Evolutionary conservation across 2,329 filamentous ascomycete species (phyloP).

Genomic region (Trichoderma aggressivum): DNA sequence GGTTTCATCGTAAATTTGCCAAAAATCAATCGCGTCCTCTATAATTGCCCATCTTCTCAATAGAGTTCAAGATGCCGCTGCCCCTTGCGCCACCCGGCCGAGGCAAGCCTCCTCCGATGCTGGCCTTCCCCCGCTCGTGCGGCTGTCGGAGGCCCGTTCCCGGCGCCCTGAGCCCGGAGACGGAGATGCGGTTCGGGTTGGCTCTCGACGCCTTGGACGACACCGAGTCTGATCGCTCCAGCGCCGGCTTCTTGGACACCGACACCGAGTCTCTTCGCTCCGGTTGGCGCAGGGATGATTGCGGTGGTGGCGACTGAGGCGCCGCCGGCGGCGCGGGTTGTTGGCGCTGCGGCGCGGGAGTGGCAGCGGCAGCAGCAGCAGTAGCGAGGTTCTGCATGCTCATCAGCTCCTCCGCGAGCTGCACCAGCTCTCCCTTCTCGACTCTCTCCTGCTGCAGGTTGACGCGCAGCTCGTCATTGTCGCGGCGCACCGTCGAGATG

Average conservation of each 20-base stretch:
- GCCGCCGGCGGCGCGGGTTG: slow-evolving; percentile 10
- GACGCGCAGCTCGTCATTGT: slow-evolving; percentile 62
- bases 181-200: slow-evolving; percentile 42
- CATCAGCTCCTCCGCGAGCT: slow-evolving; percentile 81
- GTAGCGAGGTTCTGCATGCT: slow-evolving; percentile 55
- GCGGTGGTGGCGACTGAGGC: slow-evolving; percentile 20
- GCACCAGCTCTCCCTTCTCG: slow-evolving; percentile 80
- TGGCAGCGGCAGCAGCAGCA: slow-evolving; percentile 29
- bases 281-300: slow-evolving; percentile 21
- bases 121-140: slow-evolving; percentile 46
- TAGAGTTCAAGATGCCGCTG: slow-evolving; percentile 77
- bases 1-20: slow-evolving; percentile 19
- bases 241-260: neutral
- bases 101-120: slow-evolving; percentile 42
- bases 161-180: slow-evolving; percentile 58
- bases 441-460: slow-evolving; percentile 72
- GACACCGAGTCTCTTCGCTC: neutral
- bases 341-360: slow-evolving; percentile 18
- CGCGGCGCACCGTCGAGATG: slow-evolving; percentile 63
- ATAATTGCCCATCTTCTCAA: slow-evolving; percentile 79
- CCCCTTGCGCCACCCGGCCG: slow-evolving; percentile 46
- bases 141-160: slow-evolving; percentile 40
- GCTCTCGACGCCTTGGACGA: slow-evolving; percentile 40
- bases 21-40: slow-evolving; percentile 33
- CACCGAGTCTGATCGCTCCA: slow-evolving; percentile 23